Conservation (phyloP, 1,284 basidiomycete species). For the Heliocybe sulcata region DNA sequence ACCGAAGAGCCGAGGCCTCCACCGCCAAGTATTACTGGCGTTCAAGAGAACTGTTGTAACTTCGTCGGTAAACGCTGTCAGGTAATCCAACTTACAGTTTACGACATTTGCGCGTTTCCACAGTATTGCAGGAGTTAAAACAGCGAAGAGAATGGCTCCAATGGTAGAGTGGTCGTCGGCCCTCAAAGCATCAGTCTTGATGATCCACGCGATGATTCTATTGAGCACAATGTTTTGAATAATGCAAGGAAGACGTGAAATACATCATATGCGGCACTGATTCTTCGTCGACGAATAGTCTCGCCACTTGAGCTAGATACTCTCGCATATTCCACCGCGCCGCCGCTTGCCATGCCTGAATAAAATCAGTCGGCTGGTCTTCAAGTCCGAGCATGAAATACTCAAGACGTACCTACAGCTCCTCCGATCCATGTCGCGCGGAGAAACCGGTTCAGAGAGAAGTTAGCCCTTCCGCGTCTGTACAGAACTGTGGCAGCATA, state of each 20-base stretch:
- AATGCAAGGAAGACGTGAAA: conserved; percentile 7
- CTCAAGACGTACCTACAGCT: conserved; percentile 35
- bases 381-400: background rate
- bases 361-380: background rate
- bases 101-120: conserved; percentile 55
- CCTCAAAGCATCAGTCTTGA: conserved; percentile 47
- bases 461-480: conserved; percentile 42
- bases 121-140: conserved; percentile 57
- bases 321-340: conserved; percentile 35
- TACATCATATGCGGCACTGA: conserved; percentile 50
- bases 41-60: background rate
- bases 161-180: conserved; percentile 67
- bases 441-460: conserved; percentile 53
- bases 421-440: conserved; percentile 68
- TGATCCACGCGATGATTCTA: background rate
- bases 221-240: conserved; percentile 3
- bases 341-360: conserved; percentile 32
- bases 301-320: conserved; percentile 32
- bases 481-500: conserved; percentile 47
- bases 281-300: conserved; percentile 30
- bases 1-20: conserved; percentile 27
- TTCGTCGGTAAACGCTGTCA: background rate
- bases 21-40: conserved; percentile 58
- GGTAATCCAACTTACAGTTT: conserved; percentile 36
- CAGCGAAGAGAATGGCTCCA: conserved; percentile 51